These are phyloP conservation scores for Rubroboletus pulcherrimus DNA, from an alignment of 768 basidiomycete genomes.

Conservation along the genomic window DNA sequence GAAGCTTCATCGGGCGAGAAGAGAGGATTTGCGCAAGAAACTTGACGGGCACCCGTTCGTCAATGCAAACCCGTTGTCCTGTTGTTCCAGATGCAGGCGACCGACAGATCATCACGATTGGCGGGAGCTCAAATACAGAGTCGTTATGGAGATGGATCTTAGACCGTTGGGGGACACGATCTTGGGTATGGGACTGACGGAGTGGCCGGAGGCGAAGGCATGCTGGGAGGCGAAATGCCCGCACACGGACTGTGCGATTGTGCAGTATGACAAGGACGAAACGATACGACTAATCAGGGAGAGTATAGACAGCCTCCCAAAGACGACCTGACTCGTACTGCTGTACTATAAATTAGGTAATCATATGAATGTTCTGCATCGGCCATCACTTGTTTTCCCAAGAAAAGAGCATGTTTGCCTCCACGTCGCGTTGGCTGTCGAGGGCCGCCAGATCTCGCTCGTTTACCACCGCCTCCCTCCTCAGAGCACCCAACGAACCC, in stretches of 20 bases:
- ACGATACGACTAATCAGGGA: constrained; percentile 52
- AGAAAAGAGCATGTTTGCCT: constrained; percentile 5
- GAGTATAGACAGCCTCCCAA: constrained; percentile 50
- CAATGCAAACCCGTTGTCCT: constrained; percentile 35
- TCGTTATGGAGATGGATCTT: constrained; percentile 54
- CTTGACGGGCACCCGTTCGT: constrained; percentile 61
- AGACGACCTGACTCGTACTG: constrained; percentile 18
- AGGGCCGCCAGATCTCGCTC: constrained; percentile 19
- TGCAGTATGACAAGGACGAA: constrained; percentile 54
- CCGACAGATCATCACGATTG: constrained; percentile 56
- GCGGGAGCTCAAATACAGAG: constrained; percentile 59
- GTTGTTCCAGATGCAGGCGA: constrained; percentile 48
- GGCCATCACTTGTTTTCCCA: background rate
- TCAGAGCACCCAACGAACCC: constrained; percentile 27
- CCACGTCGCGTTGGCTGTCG: constrained; percentile 18
- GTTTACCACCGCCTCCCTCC: constrained; percentile 18
- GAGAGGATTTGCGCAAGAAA: constrained; percentile 45
- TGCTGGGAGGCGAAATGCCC: constrained; percentile 60
- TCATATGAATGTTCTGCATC: background rate
- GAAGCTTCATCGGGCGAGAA: constrained; percentile 50
- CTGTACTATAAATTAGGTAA: constrained; percentile 9
- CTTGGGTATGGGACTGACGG: constrained; percentile 41
- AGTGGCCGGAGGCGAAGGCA: constrained; percentile 56
- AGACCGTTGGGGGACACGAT: constrained; percentile 61
- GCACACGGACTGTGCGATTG: constrained; percentile 40